These are phyloP conservation scores for Gossypium aridum DNA, from an alignment of 441 rosid genomes.

Conservation along the genomic window DNA sequence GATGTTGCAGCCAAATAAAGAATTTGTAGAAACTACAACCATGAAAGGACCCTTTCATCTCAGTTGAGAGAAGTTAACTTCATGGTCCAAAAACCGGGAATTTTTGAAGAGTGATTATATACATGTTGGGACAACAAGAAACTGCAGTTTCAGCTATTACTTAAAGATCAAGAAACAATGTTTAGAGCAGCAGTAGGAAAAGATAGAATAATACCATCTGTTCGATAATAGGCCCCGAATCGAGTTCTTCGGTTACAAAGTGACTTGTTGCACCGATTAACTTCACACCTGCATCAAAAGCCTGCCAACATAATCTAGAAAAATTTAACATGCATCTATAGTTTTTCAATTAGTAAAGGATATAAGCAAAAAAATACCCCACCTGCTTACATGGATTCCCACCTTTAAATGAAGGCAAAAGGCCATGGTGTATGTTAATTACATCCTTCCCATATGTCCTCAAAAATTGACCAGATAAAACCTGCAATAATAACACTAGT, in stretches of 20 bases:
- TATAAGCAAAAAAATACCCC: conserved; percentile 9
- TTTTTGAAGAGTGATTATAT: too few relatives aligned
- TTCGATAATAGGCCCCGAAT: conserved; percentile 88
- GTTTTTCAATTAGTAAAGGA: conserved; percentile 6
- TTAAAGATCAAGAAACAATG: not conserved
- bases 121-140: not conserved
- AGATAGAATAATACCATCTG: conserved; percentile 56
- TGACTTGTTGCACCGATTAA: conserved; percentile 95
- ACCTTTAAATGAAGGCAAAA: conserved; percentile 92
- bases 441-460: conserved; percentile 74
- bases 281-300: conserved; percentile 95
- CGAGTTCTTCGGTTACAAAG: conserved; percentile 89
- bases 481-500: conserved; percentile 30
- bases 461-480: conserved; percentile 71
- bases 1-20: not conserved
- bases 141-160: not conserved
- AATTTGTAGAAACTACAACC: not conserved
- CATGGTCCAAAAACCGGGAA: not conserved
- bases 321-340: conserved; percentile 18
- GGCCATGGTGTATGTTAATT: conserved; percentile 97
- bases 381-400: conserved; percentile 83
- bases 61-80: not conserved
- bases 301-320: conserved; percentile 50
- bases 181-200: not conserved
- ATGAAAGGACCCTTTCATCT: not conserved